A percentile compares a stretch with the other conserved stretches of the same genome.
Evolutionary conservation across 257 asterid species (phyloP).

Genomic region (Solanum boliviense): DNA sequence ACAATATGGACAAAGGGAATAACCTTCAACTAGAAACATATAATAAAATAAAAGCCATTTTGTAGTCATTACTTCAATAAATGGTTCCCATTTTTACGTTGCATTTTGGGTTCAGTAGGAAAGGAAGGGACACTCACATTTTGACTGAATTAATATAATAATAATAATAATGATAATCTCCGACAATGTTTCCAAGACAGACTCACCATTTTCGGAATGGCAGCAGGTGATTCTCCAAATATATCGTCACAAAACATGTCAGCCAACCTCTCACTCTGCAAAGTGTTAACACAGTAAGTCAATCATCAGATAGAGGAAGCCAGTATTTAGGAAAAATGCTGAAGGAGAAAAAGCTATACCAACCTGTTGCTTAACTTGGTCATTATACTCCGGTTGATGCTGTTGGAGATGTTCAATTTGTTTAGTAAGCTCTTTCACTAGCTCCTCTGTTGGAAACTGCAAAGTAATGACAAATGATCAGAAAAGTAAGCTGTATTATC

Average conservation of each 20-base stretch:
- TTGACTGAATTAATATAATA: not conserved
- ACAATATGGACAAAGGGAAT: not conserved
- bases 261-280: constrained; percentile 68
- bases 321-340: constrained; percentile 7
- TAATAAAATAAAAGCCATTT: not conserved
- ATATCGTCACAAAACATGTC: constrained; percentile 89
- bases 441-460: not conserved
- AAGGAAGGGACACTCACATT: not conserved
- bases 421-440: not conserved
- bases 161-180: not conserved
- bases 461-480: not conserved
- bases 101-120: not conserved
- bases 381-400: not conserved
- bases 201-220: constrained; percentile 58
- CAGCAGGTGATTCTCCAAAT: constrained; percentile 93
- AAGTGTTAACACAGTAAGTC: not conserved
- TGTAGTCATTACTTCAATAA: not conserved
- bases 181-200: not conserved
- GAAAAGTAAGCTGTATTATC: not conserved
- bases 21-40: not conserved
- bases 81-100: not conserved
- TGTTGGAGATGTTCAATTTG: not conserved
- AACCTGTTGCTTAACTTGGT: not conserved
- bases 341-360: constrained; percentile 8
- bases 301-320: not conserved